Base-by-base conservation (phyloP, 192 early-diverging fungal species). In the Linnemannia elongata region DNA sequence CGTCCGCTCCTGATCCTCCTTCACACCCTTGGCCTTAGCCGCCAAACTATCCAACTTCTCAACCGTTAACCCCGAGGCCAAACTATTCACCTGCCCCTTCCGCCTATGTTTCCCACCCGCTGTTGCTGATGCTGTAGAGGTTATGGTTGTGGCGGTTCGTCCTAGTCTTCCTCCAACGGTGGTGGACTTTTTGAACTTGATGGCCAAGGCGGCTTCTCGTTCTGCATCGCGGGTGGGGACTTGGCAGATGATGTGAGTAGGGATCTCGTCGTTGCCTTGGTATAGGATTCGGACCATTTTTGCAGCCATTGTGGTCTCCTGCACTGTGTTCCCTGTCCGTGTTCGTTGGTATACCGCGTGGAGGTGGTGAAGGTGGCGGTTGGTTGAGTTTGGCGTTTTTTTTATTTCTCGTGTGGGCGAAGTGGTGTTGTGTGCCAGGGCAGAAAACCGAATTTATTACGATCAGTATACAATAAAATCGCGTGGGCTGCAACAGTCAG, bases 241-340 rank as follows among this genome's bases (percentile, higher is more conserved):
- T 6, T 27, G 69, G 39, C 78, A 87, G 44, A 75, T 79, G 79
- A 92, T 89, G 72, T 91, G 90, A 15, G 82, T 72, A 15, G 88
- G 81, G 42, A 91, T 91, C 76, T 89, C 91, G 47, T 92, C 89
- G 36, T 89, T 80, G 5, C 71, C 75, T 30, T 87, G 85, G 70
- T 87, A 87, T 18, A 77, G 10, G 27, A 87, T 18, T 38, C 18
- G 39, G 45, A 74, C 72, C 84, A 86, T 86, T 13, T 24, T 47
- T 52, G 22, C n/a, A 52, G 24, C 35, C 76, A 38, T 52, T 54
- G 4, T 3, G 38, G 38, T 39, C 39, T 38, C 24, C 17, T 24
- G 20, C 20, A 44, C 12, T 5, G 2, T 22, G n/a, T 12, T 30
- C 15, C 60, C 27, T 66, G 27, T 39, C 55, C n/a, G 55, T 57